phyloP scores from a whole-genome alignment of 2,329 filamentous ascomycete genomes.

The Aspergillus neoniger region DNA sequence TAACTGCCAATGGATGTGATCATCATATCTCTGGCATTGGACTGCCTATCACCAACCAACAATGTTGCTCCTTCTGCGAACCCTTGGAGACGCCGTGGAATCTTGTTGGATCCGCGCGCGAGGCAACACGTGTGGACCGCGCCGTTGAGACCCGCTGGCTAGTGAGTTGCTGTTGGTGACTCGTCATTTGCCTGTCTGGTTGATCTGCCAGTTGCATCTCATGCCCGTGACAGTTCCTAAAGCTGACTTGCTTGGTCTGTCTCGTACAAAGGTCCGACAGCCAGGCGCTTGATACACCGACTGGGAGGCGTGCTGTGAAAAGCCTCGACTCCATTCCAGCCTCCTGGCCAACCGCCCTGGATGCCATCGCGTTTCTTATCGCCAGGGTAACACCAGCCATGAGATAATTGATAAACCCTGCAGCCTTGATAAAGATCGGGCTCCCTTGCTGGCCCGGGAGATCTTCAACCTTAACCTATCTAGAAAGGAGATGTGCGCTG shows the following conservation, averaged over 20 bases:
- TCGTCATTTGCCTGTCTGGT: neutral
- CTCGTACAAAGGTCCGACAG: neutral
- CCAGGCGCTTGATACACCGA: neutral
- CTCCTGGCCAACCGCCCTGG: neutral
- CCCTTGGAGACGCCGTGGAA: neutral
- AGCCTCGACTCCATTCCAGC: neutral
- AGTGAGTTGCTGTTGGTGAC: conserved; percentile 1
- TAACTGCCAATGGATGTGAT: neutral
- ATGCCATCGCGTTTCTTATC: neutral
- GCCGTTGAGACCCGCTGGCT: neutral
- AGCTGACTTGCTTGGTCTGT: too few species aligned
- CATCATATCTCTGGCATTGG: too few species aligned
- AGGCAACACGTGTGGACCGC: conserved; percentile 6
- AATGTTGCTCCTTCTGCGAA: too few species aligned
- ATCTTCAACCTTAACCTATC: neutral
- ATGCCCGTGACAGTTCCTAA: too few species aligned
- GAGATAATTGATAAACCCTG: neutral
- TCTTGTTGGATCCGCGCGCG: neutral
- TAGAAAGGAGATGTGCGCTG: neutral
- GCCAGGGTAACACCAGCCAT: conserved; percentile 8
- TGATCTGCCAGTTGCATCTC: too few species aligned
- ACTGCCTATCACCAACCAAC: too few species aligned
- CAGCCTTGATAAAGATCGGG: neutral
- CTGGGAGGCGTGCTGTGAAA: too few species aligned
- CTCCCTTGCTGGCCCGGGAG: neutral